Percentiles rank a stretch among this genome's conserved stretches.
Conservation (phyloP, 305 asterid species). For the Fraxinus velutina region DNA sequence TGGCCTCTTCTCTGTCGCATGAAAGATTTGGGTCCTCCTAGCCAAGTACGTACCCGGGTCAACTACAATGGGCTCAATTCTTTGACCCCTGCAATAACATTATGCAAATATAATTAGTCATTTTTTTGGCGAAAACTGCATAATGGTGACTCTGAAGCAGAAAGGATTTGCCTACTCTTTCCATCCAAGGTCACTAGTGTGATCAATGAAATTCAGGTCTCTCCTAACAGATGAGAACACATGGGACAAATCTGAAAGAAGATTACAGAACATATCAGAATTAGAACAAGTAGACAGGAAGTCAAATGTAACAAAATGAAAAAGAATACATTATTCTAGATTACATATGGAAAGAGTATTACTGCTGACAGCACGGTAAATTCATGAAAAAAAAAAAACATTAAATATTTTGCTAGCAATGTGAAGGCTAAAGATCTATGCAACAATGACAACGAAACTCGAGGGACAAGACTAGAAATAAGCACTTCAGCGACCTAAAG, state of each 20-base stretch:
- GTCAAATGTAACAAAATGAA: conserved; percentile 8
- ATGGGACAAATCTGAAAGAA: conserved; percentile 80
- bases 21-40: conserved; percentile 73
- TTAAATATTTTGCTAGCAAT: not conserved
- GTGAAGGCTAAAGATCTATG: not conserved
- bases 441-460: not conserved
- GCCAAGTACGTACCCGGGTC: conserved; percentile 91
- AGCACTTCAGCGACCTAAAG: not conserved
- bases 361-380: not conserved
- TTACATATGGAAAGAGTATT: not conserved
- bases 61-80: conserved; percentile 74
- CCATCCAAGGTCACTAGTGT: conserved; percentile 96
- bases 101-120: conserved; percentile 24
- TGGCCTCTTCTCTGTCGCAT: conserved; percentile 88
- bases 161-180: conserved; percentile 83
- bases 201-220: conserved; percentile 91
- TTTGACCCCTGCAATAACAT: conserved; percentile 64
- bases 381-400: not conserved
- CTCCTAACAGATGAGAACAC: conserved; percentile 81
- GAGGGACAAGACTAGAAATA: not conserved
- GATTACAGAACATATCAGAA: conserved; percentile 16
- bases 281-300: conserved; percentile 11
- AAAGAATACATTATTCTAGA: conserved; percentile 6
- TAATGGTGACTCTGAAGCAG: conserved; percentile 23
- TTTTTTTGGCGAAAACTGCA: not conserved